Base-by-base conservation (phyloP, 805 yeast species). In the Lipomyces spencermartinsiae region DNA sequence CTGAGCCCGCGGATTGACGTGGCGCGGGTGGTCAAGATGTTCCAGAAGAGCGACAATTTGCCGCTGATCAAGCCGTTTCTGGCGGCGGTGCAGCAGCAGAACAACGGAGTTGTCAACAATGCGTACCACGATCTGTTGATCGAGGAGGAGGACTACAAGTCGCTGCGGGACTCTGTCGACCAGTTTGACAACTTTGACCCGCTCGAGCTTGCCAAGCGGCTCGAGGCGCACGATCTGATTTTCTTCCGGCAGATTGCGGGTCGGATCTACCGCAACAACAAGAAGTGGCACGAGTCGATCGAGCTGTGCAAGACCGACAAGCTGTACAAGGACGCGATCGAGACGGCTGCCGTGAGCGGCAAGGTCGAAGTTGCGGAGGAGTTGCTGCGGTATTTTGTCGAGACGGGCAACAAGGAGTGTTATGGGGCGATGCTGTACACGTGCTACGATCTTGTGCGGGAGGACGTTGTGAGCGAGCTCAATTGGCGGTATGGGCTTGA, bases 211-310 rank as follows among this genome's bases (percentile, higher is more conserved):
- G 99, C 99, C 62, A 89, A 88, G 76, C 88, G 97, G 80, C 86
- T 95, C 74, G 99, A 95, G 82, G 90, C 90, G 79, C 98, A 94
- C 78, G 91, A 90, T 33, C 82, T 93, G 64, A 87, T 95, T 65
- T 95, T 93, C 83, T 95, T 95, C 85, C 90, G 98, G 82, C 97
- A 92, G 82, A 92, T 95, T 76, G 96, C 98, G 53, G 98, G 98
- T 61, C 87, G 93, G 74, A 85, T 95, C 73, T 95, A 91, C 85
- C 88, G 97, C 79, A 93, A 93, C 82, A 92, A 92, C 82, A 93
- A 93, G 86, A 94, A 95, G 79, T 95, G 92, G 90, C 84, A 82
- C 78, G 94, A 93, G 84, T 89, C 97, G 61, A 89, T 95, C 77
- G 85, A 93, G 1, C 87, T 95, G 70, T 86, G 93, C 76, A 95